These are phyloP conservation scores for Rhizopogon rudus DNA, from an alignment of 768 basidiomycete genomes.

Conservation along the genomic window DNA sequence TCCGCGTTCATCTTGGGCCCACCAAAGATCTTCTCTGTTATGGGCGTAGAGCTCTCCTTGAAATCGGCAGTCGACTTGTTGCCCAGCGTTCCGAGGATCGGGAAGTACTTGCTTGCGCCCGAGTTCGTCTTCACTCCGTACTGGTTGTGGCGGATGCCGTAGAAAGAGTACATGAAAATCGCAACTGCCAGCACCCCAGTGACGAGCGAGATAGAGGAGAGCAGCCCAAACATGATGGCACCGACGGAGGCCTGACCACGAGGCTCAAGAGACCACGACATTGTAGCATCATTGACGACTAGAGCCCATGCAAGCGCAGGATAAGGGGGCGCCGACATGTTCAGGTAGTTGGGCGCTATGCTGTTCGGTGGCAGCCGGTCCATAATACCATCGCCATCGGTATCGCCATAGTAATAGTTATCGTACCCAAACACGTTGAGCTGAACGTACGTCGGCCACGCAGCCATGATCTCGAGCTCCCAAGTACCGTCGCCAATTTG, in stretches of 20 bases:
- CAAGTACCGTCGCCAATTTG: slow-evolving; percentile 62
- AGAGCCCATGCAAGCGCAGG: slow-evolving; percentile 89
- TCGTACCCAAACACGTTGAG: slow-evolving; percentile 90
- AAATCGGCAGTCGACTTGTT: slow-evolving; percentile 67
- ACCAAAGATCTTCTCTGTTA: slow-evolving; percentile 70
- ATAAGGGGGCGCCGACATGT: slow-evolving; percentile 85
- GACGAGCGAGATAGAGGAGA: slow-evolving; percentile 77
- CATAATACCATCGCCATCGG: slow-evolving; percentile 80
- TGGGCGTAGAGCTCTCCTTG: slow-evolving; percentile 50
- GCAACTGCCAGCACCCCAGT: slow-evolving; percentile 79
- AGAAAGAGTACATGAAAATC: slow-evolving; percentile 94
- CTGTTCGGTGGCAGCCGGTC: slow-evolving; percentile 91
- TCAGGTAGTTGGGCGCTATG: slow-evolving; percentile 80
- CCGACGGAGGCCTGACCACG: slow-evolving; percentile 79
- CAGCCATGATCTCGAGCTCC: slow-evolving; percentile 85
- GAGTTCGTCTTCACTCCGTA: slow-evolving; percentile 81
- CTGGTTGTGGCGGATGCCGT: slow-evolving; percentile 91
- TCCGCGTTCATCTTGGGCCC: slow-evolving; percentile 54
- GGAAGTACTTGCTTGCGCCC: slow-evolving; percentile 75
- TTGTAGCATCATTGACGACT: slow-evolving; percentile 67
- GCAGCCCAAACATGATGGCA: slow-evolving; percentile 83
- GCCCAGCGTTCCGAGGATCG: slow-evolving; percentile 66
- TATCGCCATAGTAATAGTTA: slow-evolving; percentile 90
- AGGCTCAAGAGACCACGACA: slow-evolving; percentile 76
- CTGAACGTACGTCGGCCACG: slow-evolving; percentile 88